Conservation (phyloP, 1,284 basidiomycete genomes). For the Spongiforma sp. region DNA sequence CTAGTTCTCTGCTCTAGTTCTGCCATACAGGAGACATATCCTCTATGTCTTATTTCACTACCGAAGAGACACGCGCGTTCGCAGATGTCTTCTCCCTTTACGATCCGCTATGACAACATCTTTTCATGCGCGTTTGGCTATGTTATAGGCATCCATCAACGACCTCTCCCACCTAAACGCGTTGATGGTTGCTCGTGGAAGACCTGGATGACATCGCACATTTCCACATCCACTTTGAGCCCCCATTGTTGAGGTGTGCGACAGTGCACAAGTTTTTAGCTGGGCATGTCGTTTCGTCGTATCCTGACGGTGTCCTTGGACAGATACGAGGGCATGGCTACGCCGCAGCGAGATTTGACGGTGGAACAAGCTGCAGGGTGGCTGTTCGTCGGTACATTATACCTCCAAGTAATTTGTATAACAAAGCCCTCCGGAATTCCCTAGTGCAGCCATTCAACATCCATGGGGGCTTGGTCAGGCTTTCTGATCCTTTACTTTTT, state of each 20-base stretch:
- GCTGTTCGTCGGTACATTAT: constrained; percentile 62
- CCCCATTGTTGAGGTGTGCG: constrained; percentile 85
- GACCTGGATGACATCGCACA: constrained; percentile 72
- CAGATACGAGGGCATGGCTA: constrained; percentile 92
- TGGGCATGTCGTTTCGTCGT: constrained; percentile 59
- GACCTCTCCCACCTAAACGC: constrained; percentile 57
- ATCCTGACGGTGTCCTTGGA: background rate
- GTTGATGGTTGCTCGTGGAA: constrained; percentile 30
- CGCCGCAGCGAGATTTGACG: constrained; percentile 90
- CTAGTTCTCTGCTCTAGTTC: constrained; percentile 52
- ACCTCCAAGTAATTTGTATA: no score
- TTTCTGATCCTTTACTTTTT: no score
- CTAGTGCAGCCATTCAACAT: no score
- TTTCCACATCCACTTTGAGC: constrained; percentile 90
- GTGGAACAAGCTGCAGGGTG: constrained; percentile 86
- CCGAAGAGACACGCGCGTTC: constrained; percentile 65
- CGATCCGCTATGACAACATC: constrained; percentile 85
- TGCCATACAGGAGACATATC: constrained; percentile 82
- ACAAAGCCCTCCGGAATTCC: no score
- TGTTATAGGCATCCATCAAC: constrained; percentile 95
- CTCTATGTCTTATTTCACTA: constrained; percentile 65
- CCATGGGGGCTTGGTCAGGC: no score
- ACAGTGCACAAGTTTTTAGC: constrained; percentile 92
- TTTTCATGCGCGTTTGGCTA: constrained; percentile 92
- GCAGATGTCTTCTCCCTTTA: constrained; percentile 73